Percentiles rank a stretch among this genome's conserved stretches.
Evolutionary conservation across 129 eudicot genomes (phyloP).

Genomic region (Apium graveolens): DNA sequence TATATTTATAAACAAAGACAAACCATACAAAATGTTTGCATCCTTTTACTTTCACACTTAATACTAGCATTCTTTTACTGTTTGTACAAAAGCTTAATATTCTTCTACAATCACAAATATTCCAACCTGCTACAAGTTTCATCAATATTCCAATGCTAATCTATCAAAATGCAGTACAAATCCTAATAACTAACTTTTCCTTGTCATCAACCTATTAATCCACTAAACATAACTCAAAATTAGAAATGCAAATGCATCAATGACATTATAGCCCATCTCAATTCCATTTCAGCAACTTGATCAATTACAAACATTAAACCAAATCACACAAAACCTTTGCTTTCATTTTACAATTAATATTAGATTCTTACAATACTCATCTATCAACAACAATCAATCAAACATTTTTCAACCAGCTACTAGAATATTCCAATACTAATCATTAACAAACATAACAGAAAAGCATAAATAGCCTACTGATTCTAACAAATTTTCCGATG

Average conservation of each 20-base stretch:
- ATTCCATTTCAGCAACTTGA: background rate
- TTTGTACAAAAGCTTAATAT: background rate
- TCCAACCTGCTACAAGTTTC: background rate
- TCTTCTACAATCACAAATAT: background rate
- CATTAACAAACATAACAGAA: too few species aligned
- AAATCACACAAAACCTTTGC: background rate
- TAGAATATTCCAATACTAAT: background rate
- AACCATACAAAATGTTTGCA: background rate
- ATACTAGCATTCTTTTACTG: background rate
- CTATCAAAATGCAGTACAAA: background rate
- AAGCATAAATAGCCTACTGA: too few species aligned
- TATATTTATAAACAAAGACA: background rate
- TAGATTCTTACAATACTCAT: background rate
- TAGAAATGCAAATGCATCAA: background rate
- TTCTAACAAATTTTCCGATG: too few species aligned
- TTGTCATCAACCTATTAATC: background rate
- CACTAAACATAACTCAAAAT: background rate
- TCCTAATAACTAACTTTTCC: background rate
- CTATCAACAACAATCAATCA: background rate
- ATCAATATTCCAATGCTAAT: too few species aligned
- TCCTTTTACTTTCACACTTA: background rate
- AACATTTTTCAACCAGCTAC: background rate
- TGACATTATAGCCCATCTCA: background rate
- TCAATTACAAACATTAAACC: background rate
- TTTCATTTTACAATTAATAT: background rate